Evolutionary conservation across 169 alveolate species (phyloP), one percentile per base, ranked within the genome.

Genomic region (Cryptosporidium sp.): DNA sequence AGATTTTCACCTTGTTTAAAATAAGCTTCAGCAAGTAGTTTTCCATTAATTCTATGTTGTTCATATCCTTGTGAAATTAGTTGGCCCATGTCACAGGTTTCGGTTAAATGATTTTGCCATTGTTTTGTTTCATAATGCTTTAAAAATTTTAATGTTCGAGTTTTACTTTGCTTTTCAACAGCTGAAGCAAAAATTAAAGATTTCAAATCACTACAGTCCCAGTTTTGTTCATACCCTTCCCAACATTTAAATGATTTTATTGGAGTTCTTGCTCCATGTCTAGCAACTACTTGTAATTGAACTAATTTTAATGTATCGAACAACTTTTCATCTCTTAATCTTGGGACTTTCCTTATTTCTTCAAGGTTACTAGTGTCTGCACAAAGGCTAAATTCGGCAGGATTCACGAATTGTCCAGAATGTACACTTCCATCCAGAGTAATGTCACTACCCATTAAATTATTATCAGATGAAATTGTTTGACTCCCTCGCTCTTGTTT

Each of bases 251-350:
- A 80, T 21, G 44, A 45, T 65, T 65, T 80, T 37, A 80, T 45
- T 26, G 89, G 89, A 80, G 89, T 80, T 65, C 89, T 62, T 6
- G 89, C 89, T 0, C 89, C 89, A 29, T 80, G 89, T 4, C 89
- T 60, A 26, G 65, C 44, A 26, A 80, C 65, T 21, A 80, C 44
- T 33, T 80, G 89, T 6, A 80, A 75, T 26, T 80, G 89, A 60
- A 80, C 44, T 26, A 80, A 62, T 18, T 62, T 44, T n/a, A 80
- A 10, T 16, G 52, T 18, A 23, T 62, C 12, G 6, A 26, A 62
- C n/a, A 58, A 3, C 8, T 23, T 10, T 65, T 12, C 10, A 3
- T 23, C 53, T 1, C 33, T 44, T 1, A 80, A 23, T 80, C 29
- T 65, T 45, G 89, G 89, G 9, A 80, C 62, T 33, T 42, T 42